phyloP scores from a whole-genome alignment of 139 green algal genomes.

The Asterochloris erici region DNA sequence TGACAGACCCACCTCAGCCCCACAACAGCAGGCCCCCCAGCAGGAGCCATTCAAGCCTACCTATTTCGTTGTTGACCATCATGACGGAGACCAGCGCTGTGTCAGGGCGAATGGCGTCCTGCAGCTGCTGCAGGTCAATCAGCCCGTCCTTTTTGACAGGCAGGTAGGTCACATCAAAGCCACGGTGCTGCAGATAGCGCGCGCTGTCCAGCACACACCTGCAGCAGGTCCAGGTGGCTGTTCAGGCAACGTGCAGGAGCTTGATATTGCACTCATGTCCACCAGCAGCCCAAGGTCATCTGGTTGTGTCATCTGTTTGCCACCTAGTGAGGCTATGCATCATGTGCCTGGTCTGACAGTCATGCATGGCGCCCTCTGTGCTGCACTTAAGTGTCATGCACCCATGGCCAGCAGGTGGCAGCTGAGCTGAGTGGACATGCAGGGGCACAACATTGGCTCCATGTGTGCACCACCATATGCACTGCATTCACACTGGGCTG shows the following conservation, averaged over 20 bases:
- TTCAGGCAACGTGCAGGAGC: slow-evolving; percentile 60
- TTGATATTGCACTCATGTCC: no score
- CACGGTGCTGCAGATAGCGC: slow-evolving; percentile 84
- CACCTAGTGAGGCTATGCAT: no score
- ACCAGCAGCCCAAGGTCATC: background rate
- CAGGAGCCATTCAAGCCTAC: slow-evolving; percentile 21
- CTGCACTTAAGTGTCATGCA: no score
- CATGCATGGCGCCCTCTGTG: no score
- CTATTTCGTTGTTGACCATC: slow-evolving; percentile 99
- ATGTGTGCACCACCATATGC: no score
- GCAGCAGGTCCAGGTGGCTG: no score
- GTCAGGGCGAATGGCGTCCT: slow-evolving; percentile 76
- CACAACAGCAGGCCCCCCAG: background rate
- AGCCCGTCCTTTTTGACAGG: slow-evolving; percentile 86
- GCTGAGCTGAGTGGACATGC: no score
- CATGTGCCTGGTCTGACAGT: no score
- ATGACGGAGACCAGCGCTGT: slow-evolving; percentile 94
- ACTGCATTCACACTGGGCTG: no score
- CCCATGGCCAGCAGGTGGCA: no score
- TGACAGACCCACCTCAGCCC: background rate
- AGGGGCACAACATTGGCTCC: no score
- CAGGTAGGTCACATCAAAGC: slow-evolving; percentile 95
- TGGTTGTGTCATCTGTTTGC: background rate
- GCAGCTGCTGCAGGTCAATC: slow-evolving; percentile 78
- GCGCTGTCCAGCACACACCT: slow-evolving; percentile 95